phyloP scores from a whole-genome alignment of 2,329 filamentous ascomycete genomes.

The Cryphonectria parasitica region DNA sequence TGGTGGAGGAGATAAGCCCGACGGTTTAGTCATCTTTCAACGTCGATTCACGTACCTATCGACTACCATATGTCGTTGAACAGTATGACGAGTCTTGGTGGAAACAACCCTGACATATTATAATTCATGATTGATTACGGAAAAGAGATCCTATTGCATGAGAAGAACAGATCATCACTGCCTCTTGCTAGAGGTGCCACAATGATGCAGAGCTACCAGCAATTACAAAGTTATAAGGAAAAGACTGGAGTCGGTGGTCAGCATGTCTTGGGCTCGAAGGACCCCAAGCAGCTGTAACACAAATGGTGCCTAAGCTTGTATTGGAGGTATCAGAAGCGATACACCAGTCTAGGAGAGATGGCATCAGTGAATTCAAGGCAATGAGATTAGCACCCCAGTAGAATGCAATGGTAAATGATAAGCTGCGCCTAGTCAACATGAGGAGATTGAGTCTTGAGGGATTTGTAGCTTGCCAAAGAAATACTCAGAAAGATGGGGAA shows the following conservation, averaged over 20 bases:
- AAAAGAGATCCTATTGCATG: not conserved
- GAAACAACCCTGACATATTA: not conserved
- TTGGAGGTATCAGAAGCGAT: not conserved
- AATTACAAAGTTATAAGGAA: not conserved
- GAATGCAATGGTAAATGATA: not conserved
- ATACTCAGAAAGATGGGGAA: too few relatives aligned
- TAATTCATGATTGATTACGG: not conserved
- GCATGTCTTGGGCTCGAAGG: not conserved
- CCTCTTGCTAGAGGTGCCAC: not conserved
- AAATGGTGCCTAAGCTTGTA: not conserved
- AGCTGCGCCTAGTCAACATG: too few relatives aligned
- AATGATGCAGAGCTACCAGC: not conserved
- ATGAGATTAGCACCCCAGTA: not conserved
- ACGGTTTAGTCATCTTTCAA: not conserved
- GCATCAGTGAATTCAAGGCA: not conserved
- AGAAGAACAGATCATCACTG: not conserved
- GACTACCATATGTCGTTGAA: not conserved
- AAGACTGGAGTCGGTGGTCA: not conserved
- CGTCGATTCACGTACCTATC: not conserved
- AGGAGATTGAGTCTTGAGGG: too few relatives aligned
- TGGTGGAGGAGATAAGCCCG: not conserved
- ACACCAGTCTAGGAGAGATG: not conserved
- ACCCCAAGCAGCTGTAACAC: not conserved
- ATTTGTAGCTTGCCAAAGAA: too few relatives aligned
- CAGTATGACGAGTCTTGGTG: not conserved